phyloP scores from a whole-genome alignment of 768 basidiomycete species.

The Suillus alpinus region DNA sequence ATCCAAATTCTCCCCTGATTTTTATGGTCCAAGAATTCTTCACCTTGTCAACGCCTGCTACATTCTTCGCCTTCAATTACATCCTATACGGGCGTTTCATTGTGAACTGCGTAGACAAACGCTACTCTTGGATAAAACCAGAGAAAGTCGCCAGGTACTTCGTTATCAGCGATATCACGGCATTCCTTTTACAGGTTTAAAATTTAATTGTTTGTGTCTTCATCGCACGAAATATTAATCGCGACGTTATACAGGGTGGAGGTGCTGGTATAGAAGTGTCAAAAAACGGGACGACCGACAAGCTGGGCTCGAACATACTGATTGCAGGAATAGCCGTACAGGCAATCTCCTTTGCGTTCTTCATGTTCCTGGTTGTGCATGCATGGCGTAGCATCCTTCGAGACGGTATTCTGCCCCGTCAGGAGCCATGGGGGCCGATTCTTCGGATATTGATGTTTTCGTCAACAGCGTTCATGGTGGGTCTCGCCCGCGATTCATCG shows the following conservation, averaged over 20 bases:
- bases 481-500: not conserved
- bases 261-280: slow-evolving; percentile 20
- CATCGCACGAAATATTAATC: not conserved
- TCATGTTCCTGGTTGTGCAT: slow-evolving; percentile 12
- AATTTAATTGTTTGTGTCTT: not conserved
- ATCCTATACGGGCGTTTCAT: slow-evolving; percentile 30
- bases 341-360: slow-evolving; percentile 22
- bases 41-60: slow-evolving; percentile 23
- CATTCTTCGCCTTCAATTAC: slow-evolving; percentile 33
- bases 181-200: slow-evolving; percentile 27
- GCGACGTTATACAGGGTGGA: slow-evolving; percentile 11
- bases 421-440: slow-evolving; percentile 18
- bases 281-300: not conserved
- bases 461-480: slow-evolving; percentile 24
- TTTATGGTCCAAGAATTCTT: slow-evolving; percentile 20
- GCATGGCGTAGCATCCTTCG: slow-evolving; percentile 15
- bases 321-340: slow-evolving; percentile 26
- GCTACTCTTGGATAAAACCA: slow-evolving; percentile 23
- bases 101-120: slow-evolving; percentile 13
- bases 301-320: slow-evolving; percentile 18
- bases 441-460: slow-evolving; percentile 22
- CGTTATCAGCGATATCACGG: slow-evolving; percentile 24
- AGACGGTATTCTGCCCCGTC: slow-evolving; percentile 1
- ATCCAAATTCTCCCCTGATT: slow-evolving; percentile 19
- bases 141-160: slow-evolving; percentile 23